Conservation (phyloP, 495 filamentous ascomycete genomes). For the Penicillium parvum region DNA sequence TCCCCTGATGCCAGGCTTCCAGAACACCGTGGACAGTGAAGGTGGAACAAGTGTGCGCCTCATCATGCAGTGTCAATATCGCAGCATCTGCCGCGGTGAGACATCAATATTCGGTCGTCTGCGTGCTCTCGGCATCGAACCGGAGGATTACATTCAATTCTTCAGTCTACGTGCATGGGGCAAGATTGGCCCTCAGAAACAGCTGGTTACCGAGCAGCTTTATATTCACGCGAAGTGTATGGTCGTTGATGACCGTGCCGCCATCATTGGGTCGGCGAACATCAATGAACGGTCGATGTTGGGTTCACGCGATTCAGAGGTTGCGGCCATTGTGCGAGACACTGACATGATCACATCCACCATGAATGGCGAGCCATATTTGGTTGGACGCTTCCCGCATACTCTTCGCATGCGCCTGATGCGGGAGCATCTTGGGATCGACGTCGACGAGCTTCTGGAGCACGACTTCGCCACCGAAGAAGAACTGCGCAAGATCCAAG, state of each 20-base stretch:
- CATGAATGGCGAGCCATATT: slow-evolving; percentile 85
- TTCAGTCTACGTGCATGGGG: slow-evolving; percentile 92
- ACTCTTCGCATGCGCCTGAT: slow-evolving; percentile 90
- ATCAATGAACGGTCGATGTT: slow-evolving; percentile 99
- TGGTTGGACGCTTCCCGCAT: slow-evolving; percentile 88
- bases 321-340: slow-evolving; percentile 86
- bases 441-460: slow-evolving; percentile 86
- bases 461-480: slow-evolving; percentile 58
- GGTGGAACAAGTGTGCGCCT: slow-evolving; percentile 91
- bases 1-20: slow-evolving; percentile 95
- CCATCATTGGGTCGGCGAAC: slow-evolving; percentile 95
- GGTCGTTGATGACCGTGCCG: slow-evolving; percentile 90
- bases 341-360: slow-evolving; percentile 89
- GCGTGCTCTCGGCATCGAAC: slow-evolving; percentile 78
- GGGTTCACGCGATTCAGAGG: slow-evolving; percentile 85
- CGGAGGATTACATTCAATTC: slow-evolving; percentile 95
- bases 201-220: slow-evolving; percentile 88
- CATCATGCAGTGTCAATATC: slow-evolving; percentile 97
- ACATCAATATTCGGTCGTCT: slow-evolving; percentile 88
- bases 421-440: slow-evolving; percentile 94
- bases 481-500: slow-evolving; percentile 40
- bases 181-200: slow-evolving; percentile 76
- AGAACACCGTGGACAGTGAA: slow-evolving; percentile 90
- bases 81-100: slow-evolving; percentile 92
- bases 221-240: slow-evolving; percentile 99